Conservation (phyloP, 108 stramenopile species). For the Skeletonema grethae region DNA sequence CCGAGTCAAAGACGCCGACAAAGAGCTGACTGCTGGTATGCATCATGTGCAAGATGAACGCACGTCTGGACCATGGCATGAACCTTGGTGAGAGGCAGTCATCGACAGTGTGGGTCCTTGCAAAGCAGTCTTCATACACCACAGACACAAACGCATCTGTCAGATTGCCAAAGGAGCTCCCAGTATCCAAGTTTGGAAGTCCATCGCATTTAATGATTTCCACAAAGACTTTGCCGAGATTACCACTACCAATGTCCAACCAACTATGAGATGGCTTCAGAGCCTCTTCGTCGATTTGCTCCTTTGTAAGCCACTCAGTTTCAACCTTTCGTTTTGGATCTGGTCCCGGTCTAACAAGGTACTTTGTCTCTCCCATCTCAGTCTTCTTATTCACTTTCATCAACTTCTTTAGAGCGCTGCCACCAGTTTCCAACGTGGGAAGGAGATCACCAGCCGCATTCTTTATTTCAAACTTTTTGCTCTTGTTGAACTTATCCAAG, state of each 20-base stretch:
- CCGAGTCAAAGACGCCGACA: slow-evolving; percentile 79
- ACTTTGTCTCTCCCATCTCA: slow-evolving; percentile 12
- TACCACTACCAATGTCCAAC: slow-evolving; percentile 72
- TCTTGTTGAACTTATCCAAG: slow-evolving; percentile 52
- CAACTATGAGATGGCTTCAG: slow-evolving; percentile 60
- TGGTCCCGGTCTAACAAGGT: slow-evolving; percentile 63
- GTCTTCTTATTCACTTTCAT: slow-evolving; percentile 47
- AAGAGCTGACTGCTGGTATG: slow-evolving; percentile 68
- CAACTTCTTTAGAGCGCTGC: slow-evolving; percentile 43
- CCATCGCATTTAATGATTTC: slow-evolving; percentile 74
- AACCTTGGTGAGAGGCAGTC: slow-evolving; percentile 76
- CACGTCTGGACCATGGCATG: slow-evolving; percentile 81
- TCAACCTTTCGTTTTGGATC: slow-evolving; percentile 66
- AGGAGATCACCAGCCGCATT: neutral
- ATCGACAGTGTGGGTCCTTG: slow-evolving; percentile 78
- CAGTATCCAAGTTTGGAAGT: slow-evolving; percentile 76
- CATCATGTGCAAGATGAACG: slow-evolving; percentile 70
- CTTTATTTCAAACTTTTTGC: slow-evolving; percentile 3
- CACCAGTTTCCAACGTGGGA: slow-evolving; percentile 20
- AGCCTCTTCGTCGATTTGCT: slow-evolving; percentile 54
- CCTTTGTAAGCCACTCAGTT: slow-evolving; percentile 75
- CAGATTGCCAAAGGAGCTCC: slow-evolving; percentile 60
- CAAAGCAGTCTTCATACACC: slow-evolving; percentile 69
- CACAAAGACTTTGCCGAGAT: slow-evolving; percentile 65
- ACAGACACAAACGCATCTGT: slow-evolving; percentile 82